Evolutionary conservation across 768 basidiomycete genomes (phyloP).

Genomic region (Tremella mesenterica): DNA sequence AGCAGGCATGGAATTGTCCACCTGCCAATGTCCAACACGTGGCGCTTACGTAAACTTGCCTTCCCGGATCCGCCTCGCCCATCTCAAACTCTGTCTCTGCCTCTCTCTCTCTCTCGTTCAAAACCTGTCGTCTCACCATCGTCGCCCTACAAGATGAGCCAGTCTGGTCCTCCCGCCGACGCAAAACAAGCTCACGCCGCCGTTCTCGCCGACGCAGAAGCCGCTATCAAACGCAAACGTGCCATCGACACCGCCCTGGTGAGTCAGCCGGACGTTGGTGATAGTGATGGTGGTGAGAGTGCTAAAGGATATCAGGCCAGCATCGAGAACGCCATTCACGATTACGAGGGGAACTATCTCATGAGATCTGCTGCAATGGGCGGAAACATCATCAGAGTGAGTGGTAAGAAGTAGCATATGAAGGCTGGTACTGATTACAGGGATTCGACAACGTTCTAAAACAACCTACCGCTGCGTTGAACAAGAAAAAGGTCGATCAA

Average conservation of each 20-base stretch:
- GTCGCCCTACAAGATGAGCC: constrained; percentile 28
- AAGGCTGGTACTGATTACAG: constrained; percentile 3
- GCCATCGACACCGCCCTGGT: constrained; percentile 29
- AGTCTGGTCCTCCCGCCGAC: constrained; percentile 36
- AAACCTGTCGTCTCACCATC: too few species aligned
- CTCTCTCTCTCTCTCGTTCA: too few species aligned
- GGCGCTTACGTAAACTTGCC: too few species aligned
- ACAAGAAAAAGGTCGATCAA: constrained; percentile 30
- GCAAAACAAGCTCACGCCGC: constrained; percentile 40
- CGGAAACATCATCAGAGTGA: constrained; percentile 48
- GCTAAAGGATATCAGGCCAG: constrained; percentile 44
- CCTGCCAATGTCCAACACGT: too few species aligned
- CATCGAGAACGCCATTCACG: constrained; percentile 45
- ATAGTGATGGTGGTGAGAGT: too few species aligned
- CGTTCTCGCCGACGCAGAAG: constrained; percentile 33
- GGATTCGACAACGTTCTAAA: constrained; percentile 47
- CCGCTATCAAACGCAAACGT: constrained; percentile 28
- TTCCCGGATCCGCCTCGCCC: too few species aligned
- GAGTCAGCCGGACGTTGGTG: not conserved
- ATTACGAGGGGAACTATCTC: constrained; percentile 47
- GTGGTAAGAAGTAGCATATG: not conserved
- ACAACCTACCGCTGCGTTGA: constrained; percentile 24
- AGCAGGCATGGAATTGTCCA: too few species aligned
- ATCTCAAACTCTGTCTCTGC: too few species aligned
- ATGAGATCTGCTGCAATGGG: constrained; percentile 42